Base-by-base conservation (phyloP, 108 stramenopile genomes). In the Discostella pseudostelligera region DNA sequence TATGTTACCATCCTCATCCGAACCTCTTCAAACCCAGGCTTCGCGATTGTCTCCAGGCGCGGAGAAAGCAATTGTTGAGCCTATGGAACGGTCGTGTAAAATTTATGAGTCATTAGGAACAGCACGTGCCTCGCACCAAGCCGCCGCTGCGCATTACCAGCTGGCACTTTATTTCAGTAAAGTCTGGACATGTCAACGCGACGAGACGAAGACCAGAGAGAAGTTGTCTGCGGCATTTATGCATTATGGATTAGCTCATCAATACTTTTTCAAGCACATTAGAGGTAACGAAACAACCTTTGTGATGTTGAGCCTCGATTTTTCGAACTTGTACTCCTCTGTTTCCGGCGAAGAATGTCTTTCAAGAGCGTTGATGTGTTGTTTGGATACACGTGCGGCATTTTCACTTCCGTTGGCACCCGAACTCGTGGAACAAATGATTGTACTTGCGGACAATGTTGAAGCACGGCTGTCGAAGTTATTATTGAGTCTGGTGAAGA, bases 61-160 rank as follows among this genome's bases (percentile, higher is more conserved):
- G 37, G 89, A 90, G 61, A 70, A 87, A 56, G 81, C 83, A 4
- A 87, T 93, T 39, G 63, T 89, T 4, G 87, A 89, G 43, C 92
- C 92, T 0, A 88, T 93, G 84, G 83, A 88, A 50, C 77, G 79
- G 39, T 84, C 92, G 9, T 70, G 81, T 45, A 65, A 72, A 36
- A 93, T 93, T 32, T 93, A 90, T 62, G 80, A 86, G 51, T 72
- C 80, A 32, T 69, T 81, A 17, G 81, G 86, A 26, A 93, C 86
- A 43, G 53, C 59, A 8, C 74, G 57, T 36, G 57, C 66, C 1
- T 44, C 35, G 22, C 86, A 90, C 47, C 88, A 93, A 69, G 87
- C 86, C 49, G 92, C 92, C 3, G 92, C 92, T 22, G 83, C 83
- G 7, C 84, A 93, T 50, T 93, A 93, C 63, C 92, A 93, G 44